Base-by-base conservation (phyloP, 2,329 filamentous ascomycete genomes). In the Neonectria hederae region DNA sequence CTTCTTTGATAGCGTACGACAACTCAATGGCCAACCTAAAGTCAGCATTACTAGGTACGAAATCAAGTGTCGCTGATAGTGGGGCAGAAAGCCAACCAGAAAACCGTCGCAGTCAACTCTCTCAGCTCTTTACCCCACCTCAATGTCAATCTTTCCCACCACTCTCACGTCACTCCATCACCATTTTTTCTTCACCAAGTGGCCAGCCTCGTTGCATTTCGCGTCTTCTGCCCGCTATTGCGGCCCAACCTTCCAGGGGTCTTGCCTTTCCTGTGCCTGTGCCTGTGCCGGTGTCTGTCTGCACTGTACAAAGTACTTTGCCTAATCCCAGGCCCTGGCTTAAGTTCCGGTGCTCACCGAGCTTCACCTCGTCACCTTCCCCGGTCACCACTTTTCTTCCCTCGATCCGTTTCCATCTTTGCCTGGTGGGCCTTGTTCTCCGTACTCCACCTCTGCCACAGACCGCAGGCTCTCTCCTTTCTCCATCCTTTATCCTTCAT, bases 111-210 rank as follows among this genome's bases (percentile, higher is more conserved):
- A 21, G 17, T 51, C 48, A 51, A 14, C 26, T 32, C 28, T 28
- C 46, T 30, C 26, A n/a, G 24, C 28, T 32, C 21, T 35, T 45
- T 63, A 54, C 64, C 57, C 70, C 71, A 69, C 63, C 59, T 69
- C 68, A 46, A 62, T 45, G 48, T 13, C 48, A 32, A 51, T 59
- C 61, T 48, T 53, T 48, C 28, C 54, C 65, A 43, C 32, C 43
- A 24, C 52, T 43, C 24, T 57, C 48, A 48, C 59, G 48, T 59
- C 60, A 54, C 40, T 63, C 46, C 26, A 30, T 26, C 43, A 38
- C 30, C 51, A 59, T 63, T 49, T 42, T 49, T 45, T 59, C 32
- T 28, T 53, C 22, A 42, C 17, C 38, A 21, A 53, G 14, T 7
- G 5, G 14, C 35, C 14, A 32, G 52, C 38, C 28, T 49, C 38